Conservation (phyloP, 2,329 filamentous ascomycete genomes). For the Cladobotryum mycophilum region DNA sequence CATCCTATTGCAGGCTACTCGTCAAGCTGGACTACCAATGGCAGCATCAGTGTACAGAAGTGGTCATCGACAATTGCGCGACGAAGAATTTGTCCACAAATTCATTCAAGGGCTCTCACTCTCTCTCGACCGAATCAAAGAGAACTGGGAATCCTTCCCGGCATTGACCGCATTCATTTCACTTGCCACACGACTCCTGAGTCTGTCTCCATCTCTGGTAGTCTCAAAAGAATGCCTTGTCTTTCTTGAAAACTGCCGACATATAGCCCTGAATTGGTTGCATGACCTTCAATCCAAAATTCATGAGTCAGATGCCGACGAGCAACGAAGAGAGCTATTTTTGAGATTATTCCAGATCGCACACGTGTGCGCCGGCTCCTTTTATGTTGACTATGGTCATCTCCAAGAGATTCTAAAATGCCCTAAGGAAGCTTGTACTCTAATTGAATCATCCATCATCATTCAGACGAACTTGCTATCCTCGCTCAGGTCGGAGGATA, state of each 20-base stretch:
- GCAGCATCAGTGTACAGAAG: too few species aligned
- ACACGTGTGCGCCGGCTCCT: slow-evolving; percentile 3
- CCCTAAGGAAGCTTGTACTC: background rate
- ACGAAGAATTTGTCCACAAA: too few species aligned
- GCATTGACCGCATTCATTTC: too few species aligned
- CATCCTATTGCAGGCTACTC: slow-evolving; percentile 43
- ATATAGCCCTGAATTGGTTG: too few species aligned
- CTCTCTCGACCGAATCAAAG: background rate
- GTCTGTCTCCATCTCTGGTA: too few species aligned
- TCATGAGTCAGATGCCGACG: background rate
- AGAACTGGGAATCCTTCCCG: too few species aligned
- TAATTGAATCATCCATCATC: slow-evolving; percentile 1
- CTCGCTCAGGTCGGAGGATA: background rate
- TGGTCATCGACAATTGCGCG: too few species aligned
- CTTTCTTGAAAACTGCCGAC: too few species aligned
- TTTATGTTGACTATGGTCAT: slow-evolving; percentile 1
- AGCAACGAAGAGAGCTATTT: background rate
- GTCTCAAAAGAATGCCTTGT: too few species aligned
- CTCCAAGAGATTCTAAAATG: background rate
- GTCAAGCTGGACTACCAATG: slow-evolving; percentile 38
- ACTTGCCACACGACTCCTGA: too few species aligned
- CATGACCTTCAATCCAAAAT: background rate
- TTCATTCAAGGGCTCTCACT: background rate
- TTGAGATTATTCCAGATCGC: slow-evolving; percentile 2
- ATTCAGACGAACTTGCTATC: background rate